A percentile compares a stretch with the other conserved stretches of the same genome.
phyloP scores from a whole-genome alignment of 2,329 filamentous ascomycete species.

The Diatrype stigma region DNA sequence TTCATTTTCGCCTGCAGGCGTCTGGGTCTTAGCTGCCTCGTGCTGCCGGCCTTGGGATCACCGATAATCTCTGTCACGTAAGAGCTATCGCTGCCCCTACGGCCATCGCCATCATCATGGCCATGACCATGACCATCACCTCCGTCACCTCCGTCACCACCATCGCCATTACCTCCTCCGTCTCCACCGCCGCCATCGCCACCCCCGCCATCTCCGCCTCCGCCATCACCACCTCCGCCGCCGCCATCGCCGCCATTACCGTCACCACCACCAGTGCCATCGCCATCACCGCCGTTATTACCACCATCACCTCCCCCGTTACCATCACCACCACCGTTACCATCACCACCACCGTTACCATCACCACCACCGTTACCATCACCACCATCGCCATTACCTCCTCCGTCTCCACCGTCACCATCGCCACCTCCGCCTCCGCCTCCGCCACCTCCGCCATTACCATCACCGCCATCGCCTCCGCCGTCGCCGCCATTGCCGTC shows the following conservation, averaged over 20 bases:
- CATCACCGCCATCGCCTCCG: background rate
- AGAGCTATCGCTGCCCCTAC: too few relatives aligned
- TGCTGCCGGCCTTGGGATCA: too few relatives aligned
- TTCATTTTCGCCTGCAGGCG: too few relatives aligned
- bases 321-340: too few relatives aligned
- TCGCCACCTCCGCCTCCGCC: background rate
- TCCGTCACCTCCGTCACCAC: background rate
- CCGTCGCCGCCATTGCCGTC: background rate
- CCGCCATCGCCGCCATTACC: too few relatives aligned
- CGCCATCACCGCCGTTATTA: too few relatives aligned
- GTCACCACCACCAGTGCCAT: too few relatives aligned
- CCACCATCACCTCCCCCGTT: too few relatives aligned
- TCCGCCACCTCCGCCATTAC: background rate
- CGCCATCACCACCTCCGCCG: background rate
- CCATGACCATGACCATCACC: background rate
- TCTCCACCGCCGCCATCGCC: background rate
- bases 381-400: background rate
- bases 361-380: background rate
- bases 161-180: background rate
- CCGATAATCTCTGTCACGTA: too few relatives aligned
- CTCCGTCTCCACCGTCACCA: background rate
- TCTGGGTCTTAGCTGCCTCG: too few relatives aligned
- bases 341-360: background rate
- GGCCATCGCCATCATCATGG: too few relatives aligned
- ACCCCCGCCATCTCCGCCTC: too few relatives aligned